Evolutionary conservation across 1,284 basidiomycete species (phyloP).

Genomic region (Exobasidium cylindrosporum): DNA sequence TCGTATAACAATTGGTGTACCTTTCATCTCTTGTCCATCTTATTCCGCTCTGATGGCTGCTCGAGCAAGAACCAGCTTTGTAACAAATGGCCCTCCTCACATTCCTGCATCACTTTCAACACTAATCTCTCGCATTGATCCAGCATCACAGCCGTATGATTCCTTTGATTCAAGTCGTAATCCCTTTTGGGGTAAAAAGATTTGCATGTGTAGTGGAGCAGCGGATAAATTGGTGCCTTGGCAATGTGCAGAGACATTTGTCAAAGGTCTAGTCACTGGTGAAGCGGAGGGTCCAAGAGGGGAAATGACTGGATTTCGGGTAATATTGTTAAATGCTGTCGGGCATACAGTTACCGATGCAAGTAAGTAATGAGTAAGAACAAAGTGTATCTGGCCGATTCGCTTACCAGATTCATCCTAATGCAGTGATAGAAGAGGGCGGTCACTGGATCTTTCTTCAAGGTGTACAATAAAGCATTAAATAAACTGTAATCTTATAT

Average conservation of each 20-base stretch:
- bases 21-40: constrained; percentile 74
- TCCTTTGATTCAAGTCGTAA: constrained; percentile 25
- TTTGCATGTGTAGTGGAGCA: constrained; percentile 43
- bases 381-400: not conserved
- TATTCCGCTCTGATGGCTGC: constrained; percentile 56
- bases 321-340: constrained; percentile 28
- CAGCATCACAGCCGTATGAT: constrained; percentile 32
- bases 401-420: not conserved
- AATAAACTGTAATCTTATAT: not conserved
- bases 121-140: constrained; percentile 41
- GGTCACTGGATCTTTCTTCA: constrained; percentile 35
- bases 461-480: not conserved
- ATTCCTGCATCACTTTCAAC: constrained; percentile 40
- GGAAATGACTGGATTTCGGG: constrained; percentile 24
- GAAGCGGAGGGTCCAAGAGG: constrained; percentile 20
- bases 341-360: constrained; percentile 43
- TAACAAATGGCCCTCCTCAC: constrained; percentile 41
- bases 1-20: constrained; percentile 68
- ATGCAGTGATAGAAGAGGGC: constrained; percentile 40
- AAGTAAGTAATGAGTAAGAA: constrained; percentile 12
- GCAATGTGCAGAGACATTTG: constrained; percentile 46
- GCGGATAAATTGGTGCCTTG: constrained; percentile 47
- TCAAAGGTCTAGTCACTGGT: constrained; percentile 36
- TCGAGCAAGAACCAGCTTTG: constrained; percentile 38
- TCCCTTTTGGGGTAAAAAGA: constrained; percentile 51